phyloP scores from a whole-genome alignment of 306 rosid genomes.

The Dryas drummondii region DNA sequence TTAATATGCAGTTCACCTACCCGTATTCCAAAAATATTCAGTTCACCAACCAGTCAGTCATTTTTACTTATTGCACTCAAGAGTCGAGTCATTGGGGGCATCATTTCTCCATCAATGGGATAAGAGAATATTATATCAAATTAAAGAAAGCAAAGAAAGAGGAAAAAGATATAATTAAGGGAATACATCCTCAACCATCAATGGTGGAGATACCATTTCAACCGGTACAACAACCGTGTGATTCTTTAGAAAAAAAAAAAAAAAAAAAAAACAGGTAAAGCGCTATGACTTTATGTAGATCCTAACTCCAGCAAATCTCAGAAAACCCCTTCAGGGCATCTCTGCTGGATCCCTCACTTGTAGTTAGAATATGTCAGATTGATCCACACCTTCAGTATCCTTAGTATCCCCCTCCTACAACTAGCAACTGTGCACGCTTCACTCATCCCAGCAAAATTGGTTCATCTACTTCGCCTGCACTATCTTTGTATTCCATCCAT shows the following conservation, averaged over 20 bases:
- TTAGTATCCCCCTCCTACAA: not conserved
- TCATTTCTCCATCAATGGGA: not conserved
- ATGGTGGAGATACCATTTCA: not conserved
- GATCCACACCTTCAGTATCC: not conserved
- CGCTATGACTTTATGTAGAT: not conserved
- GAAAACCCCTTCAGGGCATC: not conserved
- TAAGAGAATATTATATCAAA: not conserved
- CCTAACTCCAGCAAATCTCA: not conserved
- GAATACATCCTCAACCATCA: not conserved
- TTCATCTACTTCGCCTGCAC: not conserved
- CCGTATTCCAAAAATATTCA: too few species aligned
- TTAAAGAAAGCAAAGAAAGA: not conserved
- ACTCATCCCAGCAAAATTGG: constrained; percentile 8
- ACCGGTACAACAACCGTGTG: not conserved
- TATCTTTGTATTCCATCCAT: not conserved
- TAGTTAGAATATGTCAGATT: constrained; percentile 12
- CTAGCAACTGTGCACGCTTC: not conserved
- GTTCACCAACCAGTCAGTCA: too few species aligned
- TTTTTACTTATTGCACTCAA: too few species aligned
- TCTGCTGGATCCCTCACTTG: constrained; percentile 5
- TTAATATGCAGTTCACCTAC: too few species aligned
- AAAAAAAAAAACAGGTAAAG: not conserved
- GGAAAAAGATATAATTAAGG: not conserved
- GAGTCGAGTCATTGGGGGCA: not conserved
- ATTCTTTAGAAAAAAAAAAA: not conserved